phyloP scores from a whole-genome alignment of 768 basidiomycete genomes.

The Pisolithus sp. region DNA sequence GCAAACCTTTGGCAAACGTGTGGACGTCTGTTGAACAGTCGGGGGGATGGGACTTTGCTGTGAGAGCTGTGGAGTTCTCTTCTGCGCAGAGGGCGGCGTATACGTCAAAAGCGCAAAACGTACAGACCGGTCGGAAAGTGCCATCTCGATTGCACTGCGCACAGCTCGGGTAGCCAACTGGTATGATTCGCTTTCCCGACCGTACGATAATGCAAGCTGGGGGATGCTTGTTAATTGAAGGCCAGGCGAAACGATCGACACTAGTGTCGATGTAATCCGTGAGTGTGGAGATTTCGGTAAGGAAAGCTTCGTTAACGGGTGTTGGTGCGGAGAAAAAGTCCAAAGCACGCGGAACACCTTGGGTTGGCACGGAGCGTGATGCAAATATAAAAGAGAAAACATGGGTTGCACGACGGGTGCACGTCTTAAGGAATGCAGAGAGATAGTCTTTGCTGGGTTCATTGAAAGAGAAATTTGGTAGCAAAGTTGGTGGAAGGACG shows the following conservation, averaged over 20 bases:
- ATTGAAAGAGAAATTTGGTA: conserved; percentile 41
- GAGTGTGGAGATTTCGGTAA: conserved; percentile 38
- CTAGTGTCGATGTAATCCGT: conserved; percentile 43
- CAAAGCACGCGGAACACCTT: conserved; percentile 29
- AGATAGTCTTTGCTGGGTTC: conserved; percentile 30
- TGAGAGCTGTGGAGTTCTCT: conserved; percentile 36
- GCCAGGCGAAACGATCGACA: conserved; percentile 54
- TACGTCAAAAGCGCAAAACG: conserved; percentile 43
- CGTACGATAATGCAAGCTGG: conserved; percentile 41
- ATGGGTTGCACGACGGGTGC: conserved; percentile 50
- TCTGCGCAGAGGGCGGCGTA: conserved; percentile 20
- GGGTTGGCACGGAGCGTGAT: conserved; percentile 25
- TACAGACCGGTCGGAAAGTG: conserved; percentile 33
- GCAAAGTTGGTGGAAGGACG: conserved; percentile 48
- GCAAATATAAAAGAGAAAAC: conserved; percentile 51
- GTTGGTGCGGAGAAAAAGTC: conserved; percentile 38
- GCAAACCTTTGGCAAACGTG: conserved; percentile 58
- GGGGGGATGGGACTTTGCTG: conserved; percentile 46
- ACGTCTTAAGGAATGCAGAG: conserved; percentile 50
- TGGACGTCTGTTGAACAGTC: conserved; percentile 37
- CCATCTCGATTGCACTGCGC: conserved; percentile 41
- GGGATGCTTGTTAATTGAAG: conserved; percentile 50
- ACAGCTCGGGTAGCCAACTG: conserved; percentile 36
- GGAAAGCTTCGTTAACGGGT: conserved; percentile 32
- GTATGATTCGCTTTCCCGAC: conserved; percentile 52